Evolutionary conservation across 345 rosid species (phyloP).

Genomic region (Eucalyptus erythrocorys): DNA sequence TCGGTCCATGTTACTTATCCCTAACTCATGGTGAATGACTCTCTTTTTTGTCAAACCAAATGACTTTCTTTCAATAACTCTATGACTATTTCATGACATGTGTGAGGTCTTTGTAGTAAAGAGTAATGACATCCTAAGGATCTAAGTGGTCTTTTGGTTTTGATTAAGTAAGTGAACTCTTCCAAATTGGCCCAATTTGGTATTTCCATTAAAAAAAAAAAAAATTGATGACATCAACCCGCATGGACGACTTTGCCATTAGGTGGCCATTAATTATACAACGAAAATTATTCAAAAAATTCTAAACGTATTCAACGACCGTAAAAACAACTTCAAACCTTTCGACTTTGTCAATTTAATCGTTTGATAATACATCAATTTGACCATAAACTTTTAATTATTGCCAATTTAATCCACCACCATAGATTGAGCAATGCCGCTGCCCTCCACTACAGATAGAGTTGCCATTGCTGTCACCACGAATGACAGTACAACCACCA

Average conservation of each 20-base stretch:
- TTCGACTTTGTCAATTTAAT: no score
- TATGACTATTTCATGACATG: background rate
- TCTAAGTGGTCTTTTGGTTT: background rate
- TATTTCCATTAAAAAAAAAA: background rate
- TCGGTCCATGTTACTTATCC: no score
- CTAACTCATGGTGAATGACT: fast-evolving
- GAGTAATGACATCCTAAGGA: fast-evolving
- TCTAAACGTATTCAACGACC: fast-evolving
- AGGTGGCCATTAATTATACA: background rate
- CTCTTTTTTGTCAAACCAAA: background rate
- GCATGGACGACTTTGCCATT: background rate
- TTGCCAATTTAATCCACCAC: background rate
- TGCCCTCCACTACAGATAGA: background rate
- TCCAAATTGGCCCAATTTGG: background rate
- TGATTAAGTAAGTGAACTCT: background rate
- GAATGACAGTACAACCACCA: background rate
- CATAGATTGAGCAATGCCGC: background rate
- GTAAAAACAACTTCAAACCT: no score
- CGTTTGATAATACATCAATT: background rate
- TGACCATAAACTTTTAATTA: no score
- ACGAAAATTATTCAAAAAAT: no score
- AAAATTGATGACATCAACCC: background rate
- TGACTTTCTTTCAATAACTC: background rate
- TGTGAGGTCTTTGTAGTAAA: background rate
- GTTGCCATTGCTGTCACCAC: background rate